Base-by-base conservation (phyloP, 2,329 filamentous ascomycete species). In the Pseudogymnoascus sp. region DNA sequence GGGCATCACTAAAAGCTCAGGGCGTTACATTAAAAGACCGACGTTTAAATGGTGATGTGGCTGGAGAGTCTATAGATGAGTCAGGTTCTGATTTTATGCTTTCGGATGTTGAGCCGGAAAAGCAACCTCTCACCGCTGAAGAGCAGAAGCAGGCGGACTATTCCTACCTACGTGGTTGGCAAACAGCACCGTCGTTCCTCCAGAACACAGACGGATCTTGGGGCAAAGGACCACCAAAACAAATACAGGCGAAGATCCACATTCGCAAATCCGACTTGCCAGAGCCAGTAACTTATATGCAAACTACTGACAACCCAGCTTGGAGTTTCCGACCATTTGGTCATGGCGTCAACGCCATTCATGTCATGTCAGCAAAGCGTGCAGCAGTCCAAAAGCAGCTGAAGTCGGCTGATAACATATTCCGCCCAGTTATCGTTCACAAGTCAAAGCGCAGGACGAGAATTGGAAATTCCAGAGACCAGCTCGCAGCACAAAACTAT, bases 261-360 rank as follows among this genome's bases (percentile, higher is more conserved):
- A 62, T 53, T 31, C 40, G 61, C n/a, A 62, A 59, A 53, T 56
- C 50, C 50, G 50, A 35, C 14, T 60, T 72, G 10, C 70, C 71
- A 24, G 70, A 74, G 53, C 69, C 71, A 2, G 65, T 70, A 16
- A 73, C 73, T 7, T 71, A 64, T 31, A 65, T 75, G 62, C 73
- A 75, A 65, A 64, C 61, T 12, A 26, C 61, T 12, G 65, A 68
- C 63, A 69, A 70, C 12, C 61, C 72, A 28, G 24, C 38, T 35
- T 74, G 72, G 72, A 69, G 65, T 38, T 53, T 68, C 26, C 65
- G 69, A 60, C 67, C 70, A 14, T 71, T 68, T 62, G 72, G 72
- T 12, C 72, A 74, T 66, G 72, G 72, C 28, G 70, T 69, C 4
- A 67, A 67, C 12, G 69, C 72, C 12, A 71, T 73, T 6, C 69